A percentile compares a stretch with the other conserved stretches of the same genome.
Conservation (phyloP, 176 grass and related monocot species). For the Puccinellia tenuiflora region DNA sequence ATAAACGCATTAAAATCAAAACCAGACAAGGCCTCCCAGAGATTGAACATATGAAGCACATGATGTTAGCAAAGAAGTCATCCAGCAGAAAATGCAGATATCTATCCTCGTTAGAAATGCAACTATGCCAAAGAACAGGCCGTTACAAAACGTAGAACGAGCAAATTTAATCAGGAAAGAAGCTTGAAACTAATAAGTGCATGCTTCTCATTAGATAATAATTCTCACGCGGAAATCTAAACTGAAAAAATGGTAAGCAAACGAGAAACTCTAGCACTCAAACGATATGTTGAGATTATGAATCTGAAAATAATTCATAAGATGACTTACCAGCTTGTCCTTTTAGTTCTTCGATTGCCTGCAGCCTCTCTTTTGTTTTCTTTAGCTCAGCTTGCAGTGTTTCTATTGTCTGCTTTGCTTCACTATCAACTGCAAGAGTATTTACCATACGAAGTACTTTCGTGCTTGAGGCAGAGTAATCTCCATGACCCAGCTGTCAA, state of each 20-base stretch:
- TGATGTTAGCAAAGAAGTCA: conserved; percentile 1
- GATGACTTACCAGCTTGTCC: conserved; percentile 71
- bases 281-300: conserved; percentile 1
- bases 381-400: conserved; percentile 81
- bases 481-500: conserved; percentile 86
- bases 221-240: not conserved
- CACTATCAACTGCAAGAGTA: conserved; percentile 86
- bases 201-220: not conserved
- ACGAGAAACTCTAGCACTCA: conserved; percentile 1
- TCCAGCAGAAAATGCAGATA: not conserved
- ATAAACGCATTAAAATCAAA: not conserved
- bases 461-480: conserved; percentile 85
- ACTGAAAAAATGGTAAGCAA: not conserved
- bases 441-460: conserved; percentile 97
- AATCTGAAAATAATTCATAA: conserved; percentile 1
- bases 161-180: not conserved
- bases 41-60: conserved; percentile 4
- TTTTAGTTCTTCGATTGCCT: conserved; percentile 93
- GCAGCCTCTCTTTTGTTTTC: conserved; percentile 81
- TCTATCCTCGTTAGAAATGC: not conserved
- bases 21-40: not conserved
- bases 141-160: not conserved
- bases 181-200: not conserved
- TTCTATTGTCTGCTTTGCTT: conserved; percentile 98
- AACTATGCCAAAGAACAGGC: not conserved